A percentile compares a stretch with the other conserved stretches of the same genome.
Evolutionary conservation across 2,329 filamentous ascomycete species (phyloP).

Genomic region (Davidsoniella eucalypti): DNA sequence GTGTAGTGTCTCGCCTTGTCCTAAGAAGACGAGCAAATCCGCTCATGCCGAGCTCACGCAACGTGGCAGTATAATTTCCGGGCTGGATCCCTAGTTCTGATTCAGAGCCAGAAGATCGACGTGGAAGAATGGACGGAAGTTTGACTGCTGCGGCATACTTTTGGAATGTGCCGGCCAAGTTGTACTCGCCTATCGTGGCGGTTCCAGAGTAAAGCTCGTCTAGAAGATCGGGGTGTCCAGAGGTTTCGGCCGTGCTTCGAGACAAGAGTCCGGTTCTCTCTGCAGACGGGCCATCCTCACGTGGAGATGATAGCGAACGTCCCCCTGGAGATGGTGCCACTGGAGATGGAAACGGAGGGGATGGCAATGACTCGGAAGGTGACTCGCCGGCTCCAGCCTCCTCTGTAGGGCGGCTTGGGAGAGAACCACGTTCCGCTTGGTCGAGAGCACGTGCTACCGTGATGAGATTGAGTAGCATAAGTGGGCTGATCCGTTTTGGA

Average conservation of each 20-base stretch:
- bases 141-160: conserved; percentile 7
- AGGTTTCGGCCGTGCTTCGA: background rate
- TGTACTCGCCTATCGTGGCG: conserved; percentile 35
- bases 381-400: background rate
- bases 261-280: background rate
- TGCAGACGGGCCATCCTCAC: background rate
- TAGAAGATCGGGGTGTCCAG: conserved; percentile 1
- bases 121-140: conserved; percentile 1
- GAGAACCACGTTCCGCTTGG: conserved; percentile 5
- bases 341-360: background rate
- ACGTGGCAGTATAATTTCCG: conserved; percentile 6
- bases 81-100: background rate
- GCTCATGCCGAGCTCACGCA: conserved; percentile 4
- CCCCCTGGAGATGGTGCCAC: background rate
- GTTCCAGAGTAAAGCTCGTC: conserved; percentile 38
- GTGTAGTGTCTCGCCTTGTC: background rate
- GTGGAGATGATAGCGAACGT: background rate
- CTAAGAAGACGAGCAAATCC: conserved; percentile 4
- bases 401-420: background rate
- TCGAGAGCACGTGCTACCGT: conserved; percentile 7
- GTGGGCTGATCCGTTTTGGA: conserved; percentile 7
- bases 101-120: background rate
- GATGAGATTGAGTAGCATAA: conserved; percentile 6
- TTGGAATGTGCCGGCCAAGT: conserved; percentile 29
- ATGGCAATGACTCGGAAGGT: too few relatives aligned